phyloP scores from a whole-genome alignment of 176 grass and related monocot species.

The Thinopyrum elongatum region DNA sequence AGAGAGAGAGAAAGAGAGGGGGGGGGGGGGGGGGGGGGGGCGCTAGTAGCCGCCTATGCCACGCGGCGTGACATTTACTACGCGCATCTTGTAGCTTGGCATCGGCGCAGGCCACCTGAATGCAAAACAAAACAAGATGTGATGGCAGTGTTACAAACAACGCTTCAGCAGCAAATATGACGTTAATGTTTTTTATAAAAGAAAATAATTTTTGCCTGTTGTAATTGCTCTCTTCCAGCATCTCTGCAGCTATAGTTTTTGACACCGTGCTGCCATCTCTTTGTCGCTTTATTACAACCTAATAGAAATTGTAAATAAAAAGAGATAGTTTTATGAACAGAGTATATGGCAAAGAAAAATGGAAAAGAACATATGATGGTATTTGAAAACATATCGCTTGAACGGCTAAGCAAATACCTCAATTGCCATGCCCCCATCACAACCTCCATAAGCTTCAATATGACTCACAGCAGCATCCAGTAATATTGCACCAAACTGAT shows the following conservation, averaged over 20 bases:
- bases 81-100: neutral
- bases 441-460: neutral
- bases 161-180: no score
- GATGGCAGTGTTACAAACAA: neutral
- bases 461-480: neutral
- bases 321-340: neutral
- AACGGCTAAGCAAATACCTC: no score
- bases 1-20: no score
- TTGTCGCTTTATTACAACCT: constrained; percentile 11
- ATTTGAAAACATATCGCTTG: no score
- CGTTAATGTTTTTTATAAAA: neutral
- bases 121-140: neutral
- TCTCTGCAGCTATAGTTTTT: neutral
- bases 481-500: neutral
- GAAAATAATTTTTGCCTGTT: neutral
- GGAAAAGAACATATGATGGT: neutral
- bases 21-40: no score
- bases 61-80: neutral
- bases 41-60: no score
- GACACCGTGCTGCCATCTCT: neutral
- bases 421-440: neutral
- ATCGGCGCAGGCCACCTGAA: constrained; percentile 19
- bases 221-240: neutral
- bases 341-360: neutral
- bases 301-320: neutral